Evolutionary conservation across 148 eudicot species (phyloP), one percentile per base, ranked within the genome.

Genomic region (Cornus florida): DNA sequence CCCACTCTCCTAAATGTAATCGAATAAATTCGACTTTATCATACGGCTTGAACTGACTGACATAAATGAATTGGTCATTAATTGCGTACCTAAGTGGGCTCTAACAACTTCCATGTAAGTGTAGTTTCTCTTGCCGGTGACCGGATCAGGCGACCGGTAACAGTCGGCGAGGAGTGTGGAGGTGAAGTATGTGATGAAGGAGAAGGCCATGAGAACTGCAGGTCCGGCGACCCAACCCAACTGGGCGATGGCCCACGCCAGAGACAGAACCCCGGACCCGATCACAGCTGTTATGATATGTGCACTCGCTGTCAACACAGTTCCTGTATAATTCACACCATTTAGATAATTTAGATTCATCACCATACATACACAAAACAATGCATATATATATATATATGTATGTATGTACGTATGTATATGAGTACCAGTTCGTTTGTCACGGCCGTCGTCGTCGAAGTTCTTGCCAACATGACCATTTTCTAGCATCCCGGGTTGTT

Each of bases 241-340:
- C 84, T 95, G 99, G n/a, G 99, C 94, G 39, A 95, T 90, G 0
- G 93, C 97, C 97, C 97, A 95, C 23, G 99, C 97, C 64, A 95
- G 83, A 9, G 99, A 92, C 13, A 95, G 83, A 73, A 95, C 99
- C 0, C 99, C 99, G 0, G 97, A 95, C 68, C 99, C 99, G 67
- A 95, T 95, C 81, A 95, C 99, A 11, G 99, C 99, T 1, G 97
- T 95, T 74, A 95, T 85, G 41, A 95, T 95, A 77, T 96, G 99
- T 10, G 99, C 97, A 78, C 97, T 96, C 10, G 99, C 98, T 32
- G 98, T 91, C 43, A 91, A 1, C 68, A 85, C 43, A 33, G 94
- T 90, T 23, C 99, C 99, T 96, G 20, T 38, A 28, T 28, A 35
- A 69, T 57, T 5, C 65, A 56, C 0, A 57, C 64, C 53, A 48